phyloP scores from a whole-genome alignment of 2,329 filamentous ascomycete genomes.

The Xylaria sp. region DNA sequence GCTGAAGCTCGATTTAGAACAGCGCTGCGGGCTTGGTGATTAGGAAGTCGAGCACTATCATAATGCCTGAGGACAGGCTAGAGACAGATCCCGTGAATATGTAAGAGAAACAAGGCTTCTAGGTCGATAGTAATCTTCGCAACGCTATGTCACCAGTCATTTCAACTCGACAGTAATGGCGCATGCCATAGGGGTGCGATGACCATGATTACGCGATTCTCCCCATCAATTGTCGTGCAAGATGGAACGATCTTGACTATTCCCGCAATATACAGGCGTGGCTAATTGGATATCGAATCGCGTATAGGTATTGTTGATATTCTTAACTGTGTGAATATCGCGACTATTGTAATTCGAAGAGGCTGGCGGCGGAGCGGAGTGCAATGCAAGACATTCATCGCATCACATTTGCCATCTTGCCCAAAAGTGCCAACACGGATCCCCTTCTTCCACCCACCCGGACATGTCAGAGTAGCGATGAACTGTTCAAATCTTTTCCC shows the following conservation, averaged over 20 bases:
- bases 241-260: too few species aligned
- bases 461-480: slow-evolving; percentile 33
- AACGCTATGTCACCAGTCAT: too few species aligned
- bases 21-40: too few species aligned
- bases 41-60: too few species aligned
- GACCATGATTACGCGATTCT: not conserved
- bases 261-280: too few species aligned
- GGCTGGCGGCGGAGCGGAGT: not conserved
- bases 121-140: too few species aligned
- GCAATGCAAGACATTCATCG: not conserved
- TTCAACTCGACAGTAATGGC: not conserved
- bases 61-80: too few species aligned
- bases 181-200: not conserved
- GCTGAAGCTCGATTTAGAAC: too few species aligned
- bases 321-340: not conserved
- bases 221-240: not conserved
- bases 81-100: too few species aligned
- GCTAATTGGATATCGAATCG: not conserved
- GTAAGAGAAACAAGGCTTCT: too few species aligned
- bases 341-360: not conserved
- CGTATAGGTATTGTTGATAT: not conserved
- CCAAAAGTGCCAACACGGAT: not conserved
- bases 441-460: too few species aligned
- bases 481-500: slow-evolving; percentile 8
- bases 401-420: not conserved